phyloP scores from a whole-genome alignment of 805 yeast genomes.

The Candida insectorum region DNA sequence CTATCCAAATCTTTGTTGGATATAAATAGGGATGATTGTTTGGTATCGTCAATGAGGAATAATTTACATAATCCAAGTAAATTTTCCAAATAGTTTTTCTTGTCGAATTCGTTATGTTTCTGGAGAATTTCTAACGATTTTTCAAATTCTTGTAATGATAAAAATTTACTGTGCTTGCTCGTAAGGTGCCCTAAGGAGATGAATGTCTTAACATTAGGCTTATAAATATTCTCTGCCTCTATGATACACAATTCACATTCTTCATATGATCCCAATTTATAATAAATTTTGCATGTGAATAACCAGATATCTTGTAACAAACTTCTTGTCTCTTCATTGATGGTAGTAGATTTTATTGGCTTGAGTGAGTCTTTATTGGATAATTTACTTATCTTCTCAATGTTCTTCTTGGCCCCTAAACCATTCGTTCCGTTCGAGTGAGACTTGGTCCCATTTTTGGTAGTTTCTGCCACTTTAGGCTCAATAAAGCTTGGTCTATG shows the following conservation, averaged over 20 bases:
- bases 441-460: conserved; percentile 9
- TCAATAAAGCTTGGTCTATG: conserved; percentile 42
- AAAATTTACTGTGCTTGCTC: conserved; percentile 37
- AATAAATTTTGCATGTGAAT: conserved; percentile 64
- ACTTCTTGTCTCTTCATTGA: conserved; percentile 16
- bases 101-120: conserved; percentile 19
- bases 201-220: conserved; percentile 46
- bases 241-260: conserved; percentile 71
- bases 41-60: conserved; percentile 40
- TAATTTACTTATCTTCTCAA: conserved; percentile 15
- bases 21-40: conserved; percentile 39
- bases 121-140: conserved; percentile 48
- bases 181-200: conserved; percentile 48
- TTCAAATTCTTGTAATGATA: conserved; percentile 65
- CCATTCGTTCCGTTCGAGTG: neutral
- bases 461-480: conserved; percentile 15
- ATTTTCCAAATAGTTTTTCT: conserved; percentile 44
- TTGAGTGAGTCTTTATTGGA: conserved; percentile 4
- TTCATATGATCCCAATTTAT: conserved; percentile 46
- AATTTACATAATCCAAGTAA: conserved; percentile 54
- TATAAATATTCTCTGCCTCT: conserved; percentile 58
- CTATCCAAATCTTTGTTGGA: conserved; percentile 56
- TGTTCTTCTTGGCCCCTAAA: conserved; percentile 16
- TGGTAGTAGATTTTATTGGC: conserved; percentile 1
- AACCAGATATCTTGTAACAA: conserved; percentile 69